Base-by-base conservation (phyloP, 768 basidiomycete genomes). In the Neoboletus brunneissimus region DNA sequence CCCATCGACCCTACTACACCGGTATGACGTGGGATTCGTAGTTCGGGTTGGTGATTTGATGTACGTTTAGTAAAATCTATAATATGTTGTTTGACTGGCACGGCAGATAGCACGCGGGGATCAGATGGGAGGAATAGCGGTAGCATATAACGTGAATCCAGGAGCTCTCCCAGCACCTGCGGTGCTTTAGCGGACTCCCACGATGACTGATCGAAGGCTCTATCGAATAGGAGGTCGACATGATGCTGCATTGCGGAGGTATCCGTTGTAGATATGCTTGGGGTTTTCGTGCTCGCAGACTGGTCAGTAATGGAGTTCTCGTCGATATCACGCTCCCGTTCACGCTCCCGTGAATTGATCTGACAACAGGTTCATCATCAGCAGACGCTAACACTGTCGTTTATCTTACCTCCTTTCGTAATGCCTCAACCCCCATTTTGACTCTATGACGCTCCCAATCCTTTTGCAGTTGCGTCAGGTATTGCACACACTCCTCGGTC, bases 371-470 rank as follows among this genome's bases (percentile, higher is more conserved):
- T 12, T 68, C 16, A 63, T 29, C 45, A 40, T 41, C 18, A 57
- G 42, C 29, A 53, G 42, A 40, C 3, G 25, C 22, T n/a, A 40
- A 35, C 22, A 52, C 15, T 18, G 47, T 23, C 20, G 1, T 47
- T 47, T 41, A 60, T 15, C 55, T 53, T 57, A 91, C 89, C 83
- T 94, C 91, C 73, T 87, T 89, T 57, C 89, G 86, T 34, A 94
- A 75, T 10, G 87, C 86, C 65, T 92, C 88, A 10, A 96, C 92
- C 4, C 92, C 91, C 32, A 90, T 76, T 67, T 92, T 90, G 32
- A 95, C 85, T 43, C 94, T 80, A 69, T 92, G 88, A 54, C 91
- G 78, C 72, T 99, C 96, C 96, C 96, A 99, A 68, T 98, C 95
- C 67, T 92, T 95, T 73, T 98, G 95, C 10, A 99, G 77, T 65